These are phyloP conservation scores for Metarhizium robertsii DNA, from an alignment of 2,329 filamentous ascomycete genomes.

Conservation along the genomic window DNA sequence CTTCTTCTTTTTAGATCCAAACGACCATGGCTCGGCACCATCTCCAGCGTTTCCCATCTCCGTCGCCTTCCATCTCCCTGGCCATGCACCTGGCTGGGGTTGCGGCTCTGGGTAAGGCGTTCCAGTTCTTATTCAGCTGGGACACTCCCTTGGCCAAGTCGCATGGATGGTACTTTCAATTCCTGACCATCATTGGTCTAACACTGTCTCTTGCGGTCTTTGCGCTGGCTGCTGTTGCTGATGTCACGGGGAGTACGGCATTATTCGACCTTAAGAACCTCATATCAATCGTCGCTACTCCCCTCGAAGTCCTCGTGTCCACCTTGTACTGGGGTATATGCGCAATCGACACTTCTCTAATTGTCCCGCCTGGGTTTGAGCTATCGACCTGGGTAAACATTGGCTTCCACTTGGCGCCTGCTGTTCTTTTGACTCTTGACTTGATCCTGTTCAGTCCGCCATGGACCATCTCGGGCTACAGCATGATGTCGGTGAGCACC, in stretches of 20 bases:
- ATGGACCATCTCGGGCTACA: conserved; percentile 55
- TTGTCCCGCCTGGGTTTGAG: conserved; percentile 45
- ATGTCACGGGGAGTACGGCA: conserved; percentile 46
- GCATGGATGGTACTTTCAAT: conserved; percentile 62
- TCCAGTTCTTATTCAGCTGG: conserved; percentile 39
- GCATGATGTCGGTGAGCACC: conserved; percentile 48
- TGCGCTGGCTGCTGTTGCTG: conserved; percentile 50
- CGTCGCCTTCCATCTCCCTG: conserved; percentile 54
- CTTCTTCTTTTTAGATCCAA: not conserved
- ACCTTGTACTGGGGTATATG: conserved; percentile 65
- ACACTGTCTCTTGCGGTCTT: conserved; percentile 53
- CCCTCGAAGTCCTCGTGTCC: conserved; percentile 62
- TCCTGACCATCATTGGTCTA: conserved; percentile 66
- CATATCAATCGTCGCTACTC: conserved; percentile 55
- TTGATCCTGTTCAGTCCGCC: conserved; percentile 62
- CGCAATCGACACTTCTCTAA: conserved; percentile 41
- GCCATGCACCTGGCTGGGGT: conserved; percentile 49
- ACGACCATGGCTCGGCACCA: conserved; percentile 41
- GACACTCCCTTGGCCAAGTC: conserved; percentile 44
- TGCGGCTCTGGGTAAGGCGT: conserved; percentile 42
- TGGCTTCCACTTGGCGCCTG: conserved; percentile 57
- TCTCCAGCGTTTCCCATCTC: conserved; percentile 56
- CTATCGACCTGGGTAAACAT: conserved; percentile 49
- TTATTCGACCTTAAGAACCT: conserved; percentile 61
- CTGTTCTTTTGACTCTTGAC: conserved; percentile 55